phyloP scores from a whole-genome alignment of 352 stramenopile species.

The Phytophthora sojae region DNA sequence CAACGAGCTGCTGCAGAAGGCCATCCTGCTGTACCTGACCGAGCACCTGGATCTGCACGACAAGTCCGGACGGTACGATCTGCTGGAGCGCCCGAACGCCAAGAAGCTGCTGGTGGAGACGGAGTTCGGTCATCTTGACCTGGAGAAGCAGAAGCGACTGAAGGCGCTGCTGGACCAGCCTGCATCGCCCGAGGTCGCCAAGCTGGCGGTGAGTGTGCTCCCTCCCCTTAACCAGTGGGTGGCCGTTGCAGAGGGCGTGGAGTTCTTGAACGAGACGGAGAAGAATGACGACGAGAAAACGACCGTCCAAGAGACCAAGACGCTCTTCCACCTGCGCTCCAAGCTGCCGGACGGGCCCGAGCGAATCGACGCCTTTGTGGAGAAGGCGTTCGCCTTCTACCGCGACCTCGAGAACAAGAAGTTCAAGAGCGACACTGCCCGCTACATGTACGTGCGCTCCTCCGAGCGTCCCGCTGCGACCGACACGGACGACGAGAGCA shows the following conservation, averaged over 20 bases:
- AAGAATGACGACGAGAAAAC: constrained; percentile 31
- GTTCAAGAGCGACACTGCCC: constrained; percentile 46
- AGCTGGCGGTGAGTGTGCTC: constrained; percentile 46
- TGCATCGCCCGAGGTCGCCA: constrained; percentile 35
- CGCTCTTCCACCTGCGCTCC: constrained; percentile 31
- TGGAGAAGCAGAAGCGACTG: constrained; percentile 31
- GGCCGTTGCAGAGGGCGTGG: constrained; percentile 41
- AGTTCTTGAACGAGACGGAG: constrained; percentile 52
- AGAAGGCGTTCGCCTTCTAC: constrained; percentile 47
- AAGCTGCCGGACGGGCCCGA: constrained; percentile 29
- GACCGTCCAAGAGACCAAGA: constrained; percentile 34
- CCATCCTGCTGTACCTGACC: constrained; percentile 52
- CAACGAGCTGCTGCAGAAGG: constrained; percentile 59
- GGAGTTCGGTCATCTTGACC: constrained; percentile 17
- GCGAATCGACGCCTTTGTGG: constrained; percentile 49
- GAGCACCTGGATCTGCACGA: constrained; percentile 42
- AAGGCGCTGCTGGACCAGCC: constrained; percentile 15
- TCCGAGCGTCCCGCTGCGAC: constrained; percentile 15
- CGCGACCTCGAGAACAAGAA: constrained; percentile 44
- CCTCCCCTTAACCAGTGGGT: constrained; percentile 51
- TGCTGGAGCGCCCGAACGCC: constrained; percentile 39
- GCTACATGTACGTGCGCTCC: constrained; percentile 54
- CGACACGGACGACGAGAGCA: constrained; percentile 21
- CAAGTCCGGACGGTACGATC: constrained; percentile 49
- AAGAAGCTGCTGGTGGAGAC: constrained; percentile 20